These are phyloP conservation scores for Lindgomyces ingoldianus DNA, from an alignment of 495 filamentous ascomycete species.

Conservation along the genomic window DNA sequence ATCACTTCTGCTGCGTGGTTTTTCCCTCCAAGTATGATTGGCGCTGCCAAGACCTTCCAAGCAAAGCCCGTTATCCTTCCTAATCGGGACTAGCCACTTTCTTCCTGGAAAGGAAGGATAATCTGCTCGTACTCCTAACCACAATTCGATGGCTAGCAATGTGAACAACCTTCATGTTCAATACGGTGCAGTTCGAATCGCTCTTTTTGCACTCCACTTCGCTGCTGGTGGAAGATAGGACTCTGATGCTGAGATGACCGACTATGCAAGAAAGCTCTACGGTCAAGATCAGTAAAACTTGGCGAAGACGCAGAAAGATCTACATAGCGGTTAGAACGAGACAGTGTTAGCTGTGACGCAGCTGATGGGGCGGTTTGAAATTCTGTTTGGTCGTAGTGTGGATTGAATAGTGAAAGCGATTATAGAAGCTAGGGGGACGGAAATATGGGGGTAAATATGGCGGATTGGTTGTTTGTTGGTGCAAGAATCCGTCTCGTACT, in stretches of 20 bases:
- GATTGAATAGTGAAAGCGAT: background rate
- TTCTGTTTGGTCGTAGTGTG: background rate
- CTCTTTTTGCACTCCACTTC: background rate
- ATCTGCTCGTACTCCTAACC: too few species aligned
- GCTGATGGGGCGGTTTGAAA: background rate
- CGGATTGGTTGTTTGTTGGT: too few species aligned
- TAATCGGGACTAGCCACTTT: too few species aligned
- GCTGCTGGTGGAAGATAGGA: background rate
- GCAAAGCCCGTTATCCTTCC: too few species aligned
- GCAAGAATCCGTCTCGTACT: background rate
- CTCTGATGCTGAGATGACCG: background rate
- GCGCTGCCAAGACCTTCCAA: too few species aligned
- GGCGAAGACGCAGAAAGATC: background rate
- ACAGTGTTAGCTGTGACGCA: background rate
- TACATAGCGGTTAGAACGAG: background rate
- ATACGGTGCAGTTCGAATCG: background rate
- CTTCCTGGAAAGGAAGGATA: too few species aligned
- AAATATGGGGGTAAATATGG: background rate
- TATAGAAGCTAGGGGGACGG: background rate
- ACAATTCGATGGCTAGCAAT: too few species aligned
- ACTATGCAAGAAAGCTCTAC: background rate
- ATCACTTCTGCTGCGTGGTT: too few species aligned
- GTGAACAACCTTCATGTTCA: background rate
- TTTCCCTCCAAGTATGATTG: too few species aligned
- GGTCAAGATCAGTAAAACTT: background rate